A percentile compares a stretch with the other conserved stretches of the same genome.
These are phyloP conservation scores for Xylaria arbuscula DNA, from an alignment of 2,329 filamentous ascomycete species.

Conservation along the genomic window DNA sequence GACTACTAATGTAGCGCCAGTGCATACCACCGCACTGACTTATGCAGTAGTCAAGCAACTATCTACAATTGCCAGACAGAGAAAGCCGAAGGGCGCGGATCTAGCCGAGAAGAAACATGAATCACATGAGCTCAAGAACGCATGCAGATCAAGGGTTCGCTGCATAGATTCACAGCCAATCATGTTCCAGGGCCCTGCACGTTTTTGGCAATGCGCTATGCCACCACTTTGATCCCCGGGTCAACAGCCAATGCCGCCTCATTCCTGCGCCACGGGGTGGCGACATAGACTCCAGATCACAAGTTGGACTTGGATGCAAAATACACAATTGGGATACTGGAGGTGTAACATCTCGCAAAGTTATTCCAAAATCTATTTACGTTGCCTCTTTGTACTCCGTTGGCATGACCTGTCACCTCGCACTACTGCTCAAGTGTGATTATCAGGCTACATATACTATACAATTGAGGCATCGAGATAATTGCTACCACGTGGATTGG, in stretches of 20 bases:
- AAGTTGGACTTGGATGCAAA: neutral
- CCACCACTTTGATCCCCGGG: neutral
- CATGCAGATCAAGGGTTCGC: neutral
- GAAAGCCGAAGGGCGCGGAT: too few species aligned
- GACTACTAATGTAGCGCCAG: neutral
- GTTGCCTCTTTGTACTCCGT: neutral
- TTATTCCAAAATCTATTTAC: neutral
- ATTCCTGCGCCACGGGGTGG: conserved; percentile 32
- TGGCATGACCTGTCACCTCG: neutral
- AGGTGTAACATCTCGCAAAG: neutral
- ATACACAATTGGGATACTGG: neutral
- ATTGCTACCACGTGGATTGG: neutral
- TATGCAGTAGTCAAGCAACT: neutral
- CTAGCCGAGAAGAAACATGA: neutral
- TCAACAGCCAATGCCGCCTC: conserved; percentile 31
- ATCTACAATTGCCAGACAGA: too few species aligned
- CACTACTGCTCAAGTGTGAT: neutral
- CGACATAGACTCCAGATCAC: conserved; percentile 13
- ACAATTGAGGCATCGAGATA: neutral
- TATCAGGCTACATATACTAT: neutral
- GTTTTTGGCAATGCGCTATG: conserved; percentile 34
- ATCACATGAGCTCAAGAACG: neutral
- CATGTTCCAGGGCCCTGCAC: conserved; percentile 24
- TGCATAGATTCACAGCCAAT: conserved; percentile 22
- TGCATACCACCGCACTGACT: too few species aligned